Evolutionary conservation across 2,329 filamentous ascomycete species (phyloP), one percentile per base, ranked within the genome.

Genomic region (Paecilomyces sp.): DNA sequence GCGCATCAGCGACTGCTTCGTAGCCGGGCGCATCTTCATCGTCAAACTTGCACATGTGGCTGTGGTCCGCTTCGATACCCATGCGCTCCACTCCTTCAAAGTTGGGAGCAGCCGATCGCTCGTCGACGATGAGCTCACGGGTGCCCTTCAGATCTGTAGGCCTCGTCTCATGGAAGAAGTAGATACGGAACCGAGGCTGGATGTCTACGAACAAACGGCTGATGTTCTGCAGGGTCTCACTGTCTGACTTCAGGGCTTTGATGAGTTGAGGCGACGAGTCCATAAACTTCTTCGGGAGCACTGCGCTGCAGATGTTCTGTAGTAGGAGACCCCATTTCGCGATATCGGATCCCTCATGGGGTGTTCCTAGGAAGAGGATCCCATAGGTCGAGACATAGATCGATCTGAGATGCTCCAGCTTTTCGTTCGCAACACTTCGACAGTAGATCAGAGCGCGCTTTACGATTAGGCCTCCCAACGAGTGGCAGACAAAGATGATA

Each of bases 401-500:
- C 11, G 87, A 87, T 22, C 88, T 83, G 36, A 85, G 80, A 58
- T 88, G 82, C 61, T 89, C 84, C 41, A 86, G 82, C 64, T 85
- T 81, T 59, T 82, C 80, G 50, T 80, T 81, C 7, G 78, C 80
- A 12, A 89, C 70, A 66, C 85, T 87, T 64, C 84, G 83, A 54
- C 86, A 88, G 69, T 88, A 86, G 56, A 89, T 80, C 55, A 92
- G 75, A 1, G 87, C 86, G 54, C 86, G 80, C 72, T 92, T 92
- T 57, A 88, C 81, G 1, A 92, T 76, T 61, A 91, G 84, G 6
- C 89, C 89, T 3, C 89, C 89, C 1, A 92, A 77, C 57, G 87
- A 89, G 71, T 92, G 89, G 56, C 83, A 88, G 36, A 92, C 83
- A 79, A 88, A 92, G 62, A 92, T 86, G 65, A 92, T 89, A 4